These are phyloP conservation scores for Karstenula rhodostoma DNA, from an alignment of 2,329 filamentous ascomycete genomes.

Conservation along the genomic window DNA sequence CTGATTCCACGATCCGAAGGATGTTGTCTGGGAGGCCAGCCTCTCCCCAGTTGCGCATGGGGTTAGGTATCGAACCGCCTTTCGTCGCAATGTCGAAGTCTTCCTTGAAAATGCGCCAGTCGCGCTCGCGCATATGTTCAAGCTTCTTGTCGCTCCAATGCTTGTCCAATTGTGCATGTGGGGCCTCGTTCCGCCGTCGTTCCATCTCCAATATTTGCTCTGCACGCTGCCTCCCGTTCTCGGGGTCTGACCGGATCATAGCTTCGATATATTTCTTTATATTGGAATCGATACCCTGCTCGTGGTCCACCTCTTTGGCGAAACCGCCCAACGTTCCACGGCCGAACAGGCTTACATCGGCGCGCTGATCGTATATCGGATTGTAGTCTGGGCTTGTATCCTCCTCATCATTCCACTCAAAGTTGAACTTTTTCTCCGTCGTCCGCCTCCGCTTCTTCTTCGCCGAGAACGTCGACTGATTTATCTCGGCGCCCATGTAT, in stretches of 20 bases:
- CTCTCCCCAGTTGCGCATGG: conserved; percentile 94
- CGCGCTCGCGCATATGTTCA: conserved; percentile 93
- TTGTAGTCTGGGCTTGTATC: conserved; percentile 89
- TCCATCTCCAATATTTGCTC: conserved; percentile 86
- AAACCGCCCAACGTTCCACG: conserved; percentile 73
- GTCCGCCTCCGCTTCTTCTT: conserved; percentile 95
- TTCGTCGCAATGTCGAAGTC: conserved; percentile 97
- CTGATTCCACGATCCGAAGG: conserved; percentile 80
- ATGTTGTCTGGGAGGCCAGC: conserved; percentile 79
- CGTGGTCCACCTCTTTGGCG: conserved; percentile 62
- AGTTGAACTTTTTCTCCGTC: conserved; percentile 97
- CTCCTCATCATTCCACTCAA: conserved; percentile 95
- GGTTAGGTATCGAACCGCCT: conserved; percentile 89
- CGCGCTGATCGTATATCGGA: conserved; percentile 75
- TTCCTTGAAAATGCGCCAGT: conserved; percentile 99
- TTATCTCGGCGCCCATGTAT: conserved; percentile 91
- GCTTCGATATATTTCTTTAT: conserved; percentile 69
- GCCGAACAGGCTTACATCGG: conserved; percentile 74
- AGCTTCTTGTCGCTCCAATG: conserved; percentile 96
- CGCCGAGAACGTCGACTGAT: conserved; percentile 87
- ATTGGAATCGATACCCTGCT: conserved; percentile 47
- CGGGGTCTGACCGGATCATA: conserved; percentile 76
- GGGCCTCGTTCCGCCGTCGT: conserved; percentile 74
- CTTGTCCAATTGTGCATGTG: conserved; percentile 80
- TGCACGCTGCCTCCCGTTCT: conserved; percentile 79